Base-by-base conservation (phyloP, 495 filamentous ascomycete genomes). In the Neurospora terricola region DNA sequence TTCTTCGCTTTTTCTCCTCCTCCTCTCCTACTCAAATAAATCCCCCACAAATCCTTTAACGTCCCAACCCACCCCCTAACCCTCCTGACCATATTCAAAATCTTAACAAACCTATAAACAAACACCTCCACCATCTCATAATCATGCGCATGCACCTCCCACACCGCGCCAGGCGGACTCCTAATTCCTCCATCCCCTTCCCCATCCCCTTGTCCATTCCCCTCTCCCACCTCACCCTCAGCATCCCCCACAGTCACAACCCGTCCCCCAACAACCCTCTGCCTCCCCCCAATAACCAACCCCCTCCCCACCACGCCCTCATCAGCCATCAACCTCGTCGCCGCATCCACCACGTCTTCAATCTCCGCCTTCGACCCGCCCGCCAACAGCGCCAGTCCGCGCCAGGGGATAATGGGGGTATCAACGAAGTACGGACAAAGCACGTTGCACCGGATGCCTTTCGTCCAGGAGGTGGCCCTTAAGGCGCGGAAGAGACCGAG, bases 371-470 rank as follows among this genome's bases (percentile, higher is more conserved):
- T 78, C 12, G 80, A 83, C 1, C 81, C 81, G 16, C 90, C 90
- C 3, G 89, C 86, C 4, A 92, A 79, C 11, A 90, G 10, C 11
- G 82, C 70, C 45, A 86, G 76, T 9, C 75, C 88, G 0, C 62
- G 23, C 9, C 73, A 59, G 1, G 81, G 77, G 18, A 90, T 39
- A 16, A 92, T 80, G 4, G 88, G 87, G 18, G 91, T 92, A 69
- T 90, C 86, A 66, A 92, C 87, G 75, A 90, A 92, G 75, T 92
- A 92, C 5, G 90, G 90, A 72, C 81, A 84, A 16, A 92, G 71
- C 54, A 90, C 77, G 73, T 91, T 92, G 68, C 89, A 80, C 30
- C 91, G 80, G 8, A 92, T 79, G 3, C 87, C 87, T 37, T 80
- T 69, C 34, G 76, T 54, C 73, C 83, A 85, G 5, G 83, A 77